Evolutionary conservation across 805 yeast species (phyloP).

Genomic region (Tetrapisispora namnaoensis): DNA sequence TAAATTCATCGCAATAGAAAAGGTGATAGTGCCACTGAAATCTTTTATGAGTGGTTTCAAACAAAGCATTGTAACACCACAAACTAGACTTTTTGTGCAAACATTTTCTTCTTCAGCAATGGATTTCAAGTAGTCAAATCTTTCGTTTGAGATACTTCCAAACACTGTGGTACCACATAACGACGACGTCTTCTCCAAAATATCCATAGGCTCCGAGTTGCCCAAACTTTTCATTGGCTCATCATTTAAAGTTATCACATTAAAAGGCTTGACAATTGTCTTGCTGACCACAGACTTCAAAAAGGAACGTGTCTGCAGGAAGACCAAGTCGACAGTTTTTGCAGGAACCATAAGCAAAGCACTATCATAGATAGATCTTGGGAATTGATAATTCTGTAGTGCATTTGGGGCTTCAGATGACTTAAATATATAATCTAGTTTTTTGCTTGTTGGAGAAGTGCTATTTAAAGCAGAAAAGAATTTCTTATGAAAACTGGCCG

Average conservation of each 20-base stretch:
- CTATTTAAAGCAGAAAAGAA: constrained; percentile 7
- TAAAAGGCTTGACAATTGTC: constrained; percentile 20
- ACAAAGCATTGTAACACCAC: constrained; percentile 21
- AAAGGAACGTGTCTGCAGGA: constrained; percentile 21
- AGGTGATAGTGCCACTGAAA: constrained; percentile 12
- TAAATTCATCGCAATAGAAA: constrained; percentile 18
- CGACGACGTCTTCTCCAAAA: constrained; percentile 10
- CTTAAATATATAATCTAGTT: neutral
- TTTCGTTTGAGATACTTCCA: constrained; percentile 2
- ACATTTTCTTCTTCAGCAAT: constrained; percentile 9
- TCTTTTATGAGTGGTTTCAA: constrained; percentile 17
- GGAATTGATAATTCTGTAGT: constrained; percentile 3
- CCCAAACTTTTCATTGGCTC: constrained; percentile 1
- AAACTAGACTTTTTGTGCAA: constrained; percentile 19
- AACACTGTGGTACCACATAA: constrained; percentile 21
- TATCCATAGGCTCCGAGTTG: neutral
- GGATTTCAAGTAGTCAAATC: constrained; percentile 1
- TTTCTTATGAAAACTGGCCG: constrained; percentile 21
- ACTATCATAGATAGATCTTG: constrained; percentile 21
- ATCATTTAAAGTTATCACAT: constrained; percentile 8
- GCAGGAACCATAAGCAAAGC: constrained; percentile 21
- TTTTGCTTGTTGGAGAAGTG: neutral
- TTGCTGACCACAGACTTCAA: constrained; percentile 17
- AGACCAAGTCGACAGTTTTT: constrained; percentile 15
- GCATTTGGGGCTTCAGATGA: neutral